Evolutionary conservation across 2,329 filamentous ascomycete genomes (phyloP).

Genomic region (Aspergillus thermomutatus): DNA sequence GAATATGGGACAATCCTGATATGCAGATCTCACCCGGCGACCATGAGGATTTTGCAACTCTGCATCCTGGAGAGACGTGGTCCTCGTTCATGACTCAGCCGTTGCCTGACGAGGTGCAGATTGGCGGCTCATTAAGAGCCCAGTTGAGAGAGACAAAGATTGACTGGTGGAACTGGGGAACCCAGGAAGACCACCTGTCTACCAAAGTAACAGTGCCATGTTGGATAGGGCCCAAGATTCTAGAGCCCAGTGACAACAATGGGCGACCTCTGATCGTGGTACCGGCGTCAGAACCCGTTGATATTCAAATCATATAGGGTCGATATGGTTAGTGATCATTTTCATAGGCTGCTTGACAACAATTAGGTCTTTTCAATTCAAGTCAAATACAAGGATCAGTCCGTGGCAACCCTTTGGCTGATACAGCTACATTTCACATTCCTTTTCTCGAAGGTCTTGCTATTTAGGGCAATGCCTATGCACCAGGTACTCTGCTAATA

Average conservation of each 20-base stretch:
- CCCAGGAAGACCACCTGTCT: not conserved
- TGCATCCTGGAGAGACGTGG: conserved; percentile 1
- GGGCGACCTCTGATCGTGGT: not conserved
- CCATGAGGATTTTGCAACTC: not conserved
- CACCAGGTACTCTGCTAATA: too few species aligned
- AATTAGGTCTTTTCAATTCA: too few species aligned
- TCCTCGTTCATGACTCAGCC: not conserved
- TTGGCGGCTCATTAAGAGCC: not conserved
- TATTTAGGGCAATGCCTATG: too few species aligned
- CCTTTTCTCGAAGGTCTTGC: too few species aligned
- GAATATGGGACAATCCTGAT: not conserved
- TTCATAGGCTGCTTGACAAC: too few species aligned
- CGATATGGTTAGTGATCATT: too few species aligned
- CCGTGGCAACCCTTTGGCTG: too few species aligned
- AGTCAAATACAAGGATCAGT: too few species aligned
- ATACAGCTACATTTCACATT: too few species aligned
- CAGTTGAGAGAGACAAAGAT: not conserved
- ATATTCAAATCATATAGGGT: too few species aligned
- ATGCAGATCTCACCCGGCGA: not conserved
- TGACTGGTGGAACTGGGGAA: not conserved
- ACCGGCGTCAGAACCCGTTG: not conserved
- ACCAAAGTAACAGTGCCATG: not conserved
- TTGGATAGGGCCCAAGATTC: not conserved
- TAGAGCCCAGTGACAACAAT: not conserved
- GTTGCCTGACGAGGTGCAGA: not conserved